Percentiles rank a stretch among this genome's conserved stretches.
phyloP scores from a whole-genome alignment of 257 asterid genomes.

The Nemophila menziesii region DNA sequence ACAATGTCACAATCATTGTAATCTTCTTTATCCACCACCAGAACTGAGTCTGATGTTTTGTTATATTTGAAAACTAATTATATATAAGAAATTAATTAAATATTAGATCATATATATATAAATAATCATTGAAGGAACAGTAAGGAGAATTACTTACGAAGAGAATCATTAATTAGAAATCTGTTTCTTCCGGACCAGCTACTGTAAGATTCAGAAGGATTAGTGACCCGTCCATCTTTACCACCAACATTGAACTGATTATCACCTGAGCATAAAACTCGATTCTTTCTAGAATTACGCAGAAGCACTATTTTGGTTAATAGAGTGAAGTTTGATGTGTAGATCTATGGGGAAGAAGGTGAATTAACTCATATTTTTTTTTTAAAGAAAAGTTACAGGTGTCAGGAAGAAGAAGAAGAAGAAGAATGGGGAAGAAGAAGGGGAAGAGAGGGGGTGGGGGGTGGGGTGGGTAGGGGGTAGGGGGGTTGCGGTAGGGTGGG shows the following conservation, averaged over 20 bases:
- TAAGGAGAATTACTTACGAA: constrained; percentile 16
- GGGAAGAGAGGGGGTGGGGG: no score
- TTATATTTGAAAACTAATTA: constrained; percentile 39
- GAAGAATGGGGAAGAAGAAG: no score
- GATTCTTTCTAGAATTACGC: no score
- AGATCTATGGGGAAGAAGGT: no score
- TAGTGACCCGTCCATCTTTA: constrained; percentile 23
- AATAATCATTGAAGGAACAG: not conserved
- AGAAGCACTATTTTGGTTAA: no score
- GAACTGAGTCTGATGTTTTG: constrained; percentile 34
- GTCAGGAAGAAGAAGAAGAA: no score
- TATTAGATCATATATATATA: not conserved
- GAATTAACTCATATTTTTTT: no score
- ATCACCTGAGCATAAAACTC: no score
- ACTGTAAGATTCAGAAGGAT: constrained; percentile 22
- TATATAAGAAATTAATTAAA: not conserved
- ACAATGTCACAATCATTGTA: constrained; percentile 30
- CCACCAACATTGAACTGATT: constrained; percentile 21
- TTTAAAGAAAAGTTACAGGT: no score
- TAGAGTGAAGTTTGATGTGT: no score
- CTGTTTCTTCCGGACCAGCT: constrained; percentile 26
- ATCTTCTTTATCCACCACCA: constrained; percentile 37
- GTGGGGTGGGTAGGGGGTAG: no score
- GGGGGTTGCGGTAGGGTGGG: no score
- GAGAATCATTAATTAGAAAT: constrained; percentile 30